phyloP scores from a whole-genome alignment of 768 basidiomycete genomes.

The Hypholoma fasciculare region DNA sequence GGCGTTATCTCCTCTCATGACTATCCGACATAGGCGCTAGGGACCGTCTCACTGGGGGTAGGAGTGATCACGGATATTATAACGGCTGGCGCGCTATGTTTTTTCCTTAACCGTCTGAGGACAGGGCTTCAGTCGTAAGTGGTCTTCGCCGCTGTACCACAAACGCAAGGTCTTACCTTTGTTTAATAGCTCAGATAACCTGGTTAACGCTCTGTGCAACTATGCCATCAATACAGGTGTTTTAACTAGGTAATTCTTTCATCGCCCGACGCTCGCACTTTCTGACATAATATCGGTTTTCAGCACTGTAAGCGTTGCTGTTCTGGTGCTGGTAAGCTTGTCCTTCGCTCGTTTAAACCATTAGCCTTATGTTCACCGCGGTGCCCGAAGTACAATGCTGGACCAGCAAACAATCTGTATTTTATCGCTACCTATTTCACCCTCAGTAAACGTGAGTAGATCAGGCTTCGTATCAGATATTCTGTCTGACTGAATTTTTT shows the following conservation, averaged over 20 bases:
- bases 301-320: constrained; percentile 47
- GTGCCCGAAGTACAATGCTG: constrained; percentile 51
- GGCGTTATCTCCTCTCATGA: background rate
- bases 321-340: constrained; percentile 53
- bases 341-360: too few relatives aligned
- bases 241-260: constrained; percentile 49
- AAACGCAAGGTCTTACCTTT: background rate
- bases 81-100: constrained; percentile 59
- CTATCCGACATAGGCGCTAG: constrained; percentile 39
- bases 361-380: background rate
- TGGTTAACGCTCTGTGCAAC: constrained; percentile 54
- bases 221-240: constrained; percentile 71
- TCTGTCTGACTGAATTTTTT: background rate
- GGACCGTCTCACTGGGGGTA: constrained; percentile 49
- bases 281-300: background rate
- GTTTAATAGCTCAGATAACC: constrained; percentile 49
- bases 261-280: background rate
- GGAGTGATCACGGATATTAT: constrained; percentile 59
- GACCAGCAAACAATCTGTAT: constrained; percentile 55
- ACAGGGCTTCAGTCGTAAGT: constrained; percentile 49
- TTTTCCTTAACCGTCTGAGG: constrained; percentile 56
- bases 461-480: too few relatives aligned
- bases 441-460: constrained; percentile 58
- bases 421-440: constrained; percentile 65
- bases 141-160: background rate